Evolutionary conservation across 2,329 filamentous ascomycete species (phyloP), one percentile per base, ranked within the genome.

Genomic region (Didymella pomorum): DNA sequence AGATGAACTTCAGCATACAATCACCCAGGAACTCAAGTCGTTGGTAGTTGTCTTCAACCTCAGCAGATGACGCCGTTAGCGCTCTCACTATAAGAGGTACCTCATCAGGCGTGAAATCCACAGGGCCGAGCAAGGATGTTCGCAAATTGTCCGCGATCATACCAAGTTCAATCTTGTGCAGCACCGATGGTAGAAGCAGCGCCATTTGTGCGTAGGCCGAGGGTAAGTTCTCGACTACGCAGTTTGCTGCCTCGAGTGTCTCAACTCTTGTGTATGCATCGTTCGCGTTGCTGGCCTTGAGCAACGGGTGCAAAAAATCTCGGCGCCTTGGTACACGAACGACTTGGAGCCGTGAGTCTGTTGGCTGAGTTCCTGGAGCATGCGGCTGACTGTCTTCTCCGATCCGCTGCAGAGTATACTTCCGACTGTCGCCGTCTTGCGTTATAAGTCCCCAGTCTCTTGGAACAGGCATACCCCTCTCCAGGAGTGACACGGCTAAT

Each of bases 1-100:
- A 83, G 45, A 86, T 86, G 56, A 89, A 85, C 69, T 98, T 98
- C 35, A 98, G 81, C 1, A 96, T 81, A 0, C 87, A 87, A 69
- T 98, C 94, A 0, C 95, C 95, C 0, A 97, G 79, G 65, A 96
- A 96, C 72, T 98, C 95, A 0, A 96, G 80, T 2, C 90, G 83
- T 68, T 98, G 90, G 71, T 97, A 97, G 63, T 97, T 84, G 0
- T 82, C 83, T 1, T 79, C 73, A 46, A 88, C 86, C 2, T 76
- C 71, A 0, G 91, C 87, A 1, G 81, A 81, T 0, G 88, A 85
- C 0, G 91, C 81, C 49, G 85, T 90, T 48, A 96, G 88, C 1
- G 93, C 92, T 10, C 86, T 87, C 1, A 87, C 72, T 0, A 96
- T 71, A 31, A 89, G 78, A 0, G 79, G 75, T 3, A 86, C 63